Conservation (phyloP, 139 green algal species). For the Chlorella sp. region DNA sequence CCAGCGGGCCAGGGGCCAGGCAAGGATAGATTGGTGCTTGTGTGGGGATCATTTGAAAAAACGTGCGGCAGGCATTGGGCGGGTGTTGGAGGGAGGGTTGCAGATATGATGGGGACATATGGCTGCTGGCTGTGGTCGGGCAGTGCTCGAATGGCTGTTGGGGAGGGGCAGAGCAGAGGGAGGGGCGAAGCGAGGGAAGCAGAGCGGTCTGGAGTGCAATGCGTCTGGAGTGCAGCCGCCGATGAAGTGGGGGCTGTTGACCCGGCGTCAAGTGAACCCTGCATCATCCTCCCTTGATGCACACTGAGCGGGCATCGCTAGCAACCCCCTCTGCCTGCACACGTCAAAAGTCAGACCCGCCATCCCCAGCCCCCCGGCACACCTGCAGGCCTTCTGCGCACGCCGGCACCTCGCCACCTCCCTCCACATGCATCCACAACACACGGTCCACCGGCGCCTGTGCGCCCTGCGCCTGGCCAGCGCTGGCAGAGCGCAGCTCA, state of each 20-base stretch:
- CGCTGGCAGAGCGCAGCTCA: background rate
- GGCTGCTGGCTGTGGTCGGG: too few relatives aligned
- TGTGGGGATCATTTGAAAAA: background rate
- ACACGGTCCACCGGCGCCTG: background rate
- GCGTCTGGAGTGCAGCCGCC: too few relatives aligned
- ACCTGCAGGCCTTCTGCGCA: background rate
- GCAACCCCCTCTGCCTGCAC: background rate
- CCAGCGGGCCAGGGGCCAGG: background rate
- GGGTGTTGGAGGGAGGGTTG: too few relatives aligned
- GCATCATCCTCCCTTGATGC: too few relatives aligned
- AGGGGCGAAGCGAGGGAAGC: too few relatives aligned
- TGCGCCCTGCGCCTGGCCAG: background rate
- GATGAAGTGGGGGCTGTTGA: too few relatives aligned
- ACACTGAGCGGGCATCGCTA: background rate
- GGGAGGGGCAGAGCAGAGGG: too few relatives aligned
- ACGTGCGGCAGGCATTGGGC: background rate
- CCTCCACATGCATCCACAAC: constrained; percentile 41
- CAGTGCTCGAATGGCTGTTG: too few relatives aligned
- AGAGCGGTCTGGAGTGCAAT: too few relatives aligned
- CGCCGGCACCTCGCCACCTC: background rate
- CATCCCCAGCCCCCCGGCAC: background rate
- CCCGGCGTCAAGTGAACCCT: too few relatives aligned
- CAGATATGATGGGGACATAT: too few relatives aligned
- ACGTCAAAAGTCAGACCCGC: too few relatives aligned
- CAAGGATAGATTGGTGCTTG: background rate